Base-by-base conservation (phyloP, 768 basidiomycete genomes). In the Russula dissimulans region DNA sequence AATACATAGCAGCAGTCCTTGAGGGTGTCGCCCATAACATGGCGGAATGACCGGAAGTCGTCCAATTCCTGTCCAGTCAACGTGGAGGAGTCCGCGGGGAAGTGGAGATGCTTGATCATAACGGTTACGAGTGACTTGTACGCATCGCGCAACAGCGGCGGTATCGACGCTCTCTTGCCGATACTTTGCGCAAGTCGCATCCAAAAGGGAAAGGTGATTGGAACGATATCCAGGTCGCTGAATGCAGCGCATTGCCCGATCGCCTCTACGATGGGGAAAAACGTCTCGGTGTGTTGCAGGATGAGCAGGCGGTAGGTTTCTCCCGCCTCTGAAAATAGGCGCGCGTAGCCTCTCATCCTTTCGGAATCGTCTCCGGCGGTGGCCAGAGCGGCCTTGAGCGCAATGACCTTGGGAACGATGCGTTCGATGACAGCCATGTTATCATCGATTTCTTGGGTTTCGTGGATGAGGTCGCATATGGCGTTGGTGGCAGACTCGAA, bases 201-300 rank as follows among this genome's bases (percentile, higher is more conserved):
- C 97, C 97, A 99, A 78, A 99, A 98, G 32, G 88, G 85, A 77
- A 98, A 97, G 11, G 97, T 98, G 72, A 98, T 95, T 4, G 89
- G 91, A 32, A 97, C 95, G 68, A 98, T 89, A 69, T 98, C 97
- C 59, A 98, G 85, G 70, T 97, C 93, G 15, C 81, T 81, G 74
- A 91, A 95, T 2, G 91, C 90, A 14, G 97, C 88, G 69, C 95
- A 98, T 68, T 88, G 82, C 9, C 89, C 89, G 66, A 99, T 95
- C 26, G 93, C 95, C 67, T 95, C 88, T 22, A 99, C 91, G 65
- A 99, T 84, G 0, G 95, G 93, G 73, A 92, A 90, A 74, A 98
- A 97, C 0, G 89, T 87, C 62, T 93, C 88, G 8, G 89, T 85
- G 70, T 98, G 95, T 64, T 89, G 87, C 26, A 95, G 76, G 60